Conservation (phyloP, 208 protist species). For the Angomonas desouzai region DNA sequence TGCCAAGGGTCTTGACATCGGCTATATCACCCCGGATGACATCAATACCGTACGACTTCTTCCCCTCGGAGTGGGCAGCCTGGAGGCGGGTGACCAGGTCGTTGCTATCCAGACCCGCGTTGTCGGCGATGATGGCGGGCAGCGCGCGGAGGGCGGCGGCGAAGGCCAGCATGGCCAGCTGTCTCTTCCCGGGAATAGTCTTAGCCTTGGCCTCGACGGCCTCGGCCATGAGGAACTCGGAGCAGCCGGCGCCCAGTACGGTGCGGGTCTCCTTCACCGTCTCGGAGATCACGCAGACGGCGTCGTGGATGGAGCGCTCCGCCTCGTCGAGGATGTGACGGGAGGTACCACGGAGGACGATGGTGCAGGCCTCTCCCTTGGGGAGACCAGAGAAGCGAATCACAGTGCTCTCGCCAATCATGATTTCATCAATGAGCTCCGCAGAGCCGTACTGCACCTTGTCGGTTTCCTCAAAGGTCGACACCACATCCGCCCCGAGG, state of each 20-base stretch:
- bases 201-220: slow-evolving; percentile 96
- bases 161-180: slow-evolving; percentile 96
- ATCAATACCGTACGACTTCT: slow-evolving; percentile 85
- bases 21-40: slow-evolving; percentile 95
- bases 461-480: slow-evolving; percentile 98
- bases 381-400: slow-evolving; percentile 97
- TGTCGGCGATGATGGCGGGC: slow-evolving; percentile 97
- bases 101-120: slow-evolving; percentile 97
- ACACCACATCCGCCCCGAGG: slow-evolving; percentile 98
- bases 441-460: slow-evolving; percentile 95
- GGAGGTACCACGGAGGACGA: slow-evolving; percentile 99
- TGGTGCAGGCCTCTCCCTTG: slow-evolving; percentile 97
- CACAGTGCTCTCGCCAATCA: slow-evolving; percentile 98
- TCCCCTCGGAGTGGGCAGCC: slow-evolving; percentile 72
- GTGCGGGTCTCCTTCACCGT: slow-evolving; percentile 94
- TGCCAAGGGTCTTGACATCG: slow-evolving; percentile 93
- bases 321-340: slow-evolving; percentile 99
- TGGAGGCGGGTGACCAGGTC: slow-evolving; percentile 96
- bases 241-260: slow-evolving; percentile 97
- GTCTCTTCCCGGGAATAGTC: slow-evolving; percentile 72
- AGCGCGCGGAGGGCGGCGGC: slow-evolving; percentile 94
- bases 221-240: slow-evolving; percentile 98
- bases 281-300: slow-evolving; percentile 98
- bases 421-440: slow-evolving; percentile 97
- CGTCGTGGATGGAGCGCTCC: slow-evolving; percentile 99